Percentiles rank a stretch among this genome's conserved stretches.
phyloP scores from a whole-genome alignment of 805 yeast genomes.

The Cephaloascus fragrans region DNA sequence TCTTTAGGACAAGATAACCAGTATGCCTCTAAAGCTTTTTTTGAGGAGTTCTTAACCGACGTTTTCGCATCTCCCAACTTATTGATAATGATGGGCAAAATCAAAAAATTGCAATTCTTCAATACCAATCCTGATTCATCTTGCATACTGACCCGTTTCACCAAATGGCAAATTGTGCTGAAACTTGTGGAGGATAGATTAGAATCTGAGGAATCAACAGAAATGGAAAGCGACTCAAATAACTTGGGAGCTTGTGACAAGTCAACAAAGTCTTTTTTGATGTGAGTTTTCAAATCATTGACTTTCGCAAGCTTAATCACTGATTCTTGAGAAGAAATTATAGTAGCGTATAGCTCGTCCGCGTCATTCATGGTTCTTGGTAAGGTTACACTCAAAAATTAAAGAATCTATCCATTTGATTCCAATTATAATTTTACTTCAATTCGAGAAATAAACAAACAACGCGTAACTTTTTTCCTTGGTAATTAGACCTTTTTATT shows the following conservation, averaged over 20 bases:
- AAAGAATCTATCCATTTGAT: conserved; percentile 1
- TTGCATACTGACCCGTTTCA: conserved; percentile 50
- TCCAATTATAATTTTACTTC: conserved; percentile 5
- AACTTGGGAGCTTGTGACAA: conserved; percentile 38
- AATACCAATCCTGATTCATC: conserved; percentile 31
- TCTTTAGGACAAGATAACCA: conserved; percentile 42
- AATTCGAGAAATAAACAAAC: no score
- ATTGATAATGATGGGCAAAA: conserved; percentile 42
- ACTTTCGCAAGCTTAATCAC: conserved; percentile 11
- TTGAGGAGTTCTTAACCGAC: conserved; percentile 30
- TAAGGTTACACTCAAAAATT: no score
- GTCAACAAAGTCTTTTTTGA: conserved; percentile 46
- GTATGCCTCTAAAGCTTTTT: conserved; percentile 40
- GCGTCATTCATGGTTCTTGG: background rate
- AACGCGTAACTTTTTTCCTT: no score
- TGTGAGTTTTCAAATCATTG: conserved; percentile 36
- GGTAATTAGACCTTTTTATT: no score
- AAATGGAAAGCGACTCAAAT: conserved; percentile 38
- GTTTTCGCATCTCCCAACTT: conserved; percentile 31
- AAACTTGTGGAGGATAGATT: conserved; percentile 33
- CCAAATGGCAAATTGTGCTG: conserved; percentile 43
- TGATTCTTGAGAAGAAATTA: background rate
- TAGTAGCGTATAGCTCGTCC: background rate
- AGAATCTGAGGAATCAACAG: conserved; percentile 26
- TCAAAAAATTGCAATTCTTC: conserved; percentile 27